A percentile compares a stretch with the other conserved stretches of the same genome.
These are phyloP conservation scores for Cryptococcus wingfieldii DNA, from an alignment of 1,284 basidiomycete genomes.

Conservation along the genomic window DNA sequence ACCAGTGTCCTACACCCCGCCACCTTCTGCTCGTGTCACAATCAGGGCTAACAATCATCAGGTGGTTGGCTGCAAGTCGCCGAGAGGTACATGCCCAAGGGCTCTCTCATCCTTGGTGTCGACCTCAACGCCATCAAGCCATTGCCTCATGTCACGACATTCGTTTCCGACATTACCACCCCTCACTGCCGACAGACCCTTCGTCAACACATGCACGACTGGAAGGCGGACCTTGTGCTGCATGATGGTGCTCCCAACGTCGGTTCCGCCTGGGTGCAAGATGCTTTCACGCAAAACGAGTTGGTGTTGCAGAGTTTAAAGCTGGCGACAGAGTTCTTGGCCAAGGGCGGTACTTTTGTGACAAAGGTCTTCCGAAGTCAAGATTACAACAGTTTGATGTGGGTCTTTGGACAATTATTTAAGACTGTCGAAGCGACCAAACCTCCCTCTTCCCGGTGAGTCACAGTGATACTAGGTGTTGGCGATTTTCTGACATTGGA, in stretches of 20 bases:
- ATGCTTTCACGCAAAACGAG: conserved; percentile 96
- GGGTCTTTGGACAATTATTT: conserved; percentile 98
- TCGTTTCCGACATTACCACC: conserved; percentile 94
- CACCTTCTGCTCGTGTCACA: too few relatives aligned
- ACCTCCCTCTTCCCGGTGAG: conserved; percentile 89
- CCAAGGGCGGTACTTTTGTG: conserved; percentile 91
- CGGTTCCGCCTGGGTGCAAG: conserved; percentile 98
- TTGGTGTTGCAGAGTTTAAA: conserved; percentile 94
- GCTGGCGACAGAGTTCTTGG: conserved; percentile 92
- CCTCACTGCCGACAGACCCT: conserved; percentile 83
- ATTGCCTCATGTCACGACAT: conserved; percentile 88
- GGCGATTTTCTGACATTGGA: neutral
- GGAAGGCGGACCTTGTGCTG: conserved; percentile 99
- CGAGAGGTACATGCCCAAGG: conserved; percentile 95
- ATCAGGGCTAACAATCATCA: too few relatives aligned
- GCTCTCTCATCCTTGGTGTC: conserved; percentile 93
- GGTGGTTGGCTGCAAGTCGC: conserved; percentile 96
- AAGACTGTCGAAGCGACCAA: conserved; percentile 97
- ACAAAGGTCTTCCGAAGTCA: conserved; percentile 99
- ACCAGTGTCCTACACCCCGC: too few relatives aligned
- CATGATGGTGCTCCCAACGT: conserved; percentile 99
- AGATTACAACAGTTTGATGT: conserved; percentile 97
- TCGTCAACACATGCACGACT: conserved; percentile 87
- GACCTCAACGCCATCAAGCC: conserved; percentile 96
- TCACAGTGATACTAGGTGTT: conserved; percentile 1